These are phyloP conservation scores for Botrytis porri DNA, from an alignment of 2,329 filamentous ascomycete species.

Conservation along the genomic window DNA sequence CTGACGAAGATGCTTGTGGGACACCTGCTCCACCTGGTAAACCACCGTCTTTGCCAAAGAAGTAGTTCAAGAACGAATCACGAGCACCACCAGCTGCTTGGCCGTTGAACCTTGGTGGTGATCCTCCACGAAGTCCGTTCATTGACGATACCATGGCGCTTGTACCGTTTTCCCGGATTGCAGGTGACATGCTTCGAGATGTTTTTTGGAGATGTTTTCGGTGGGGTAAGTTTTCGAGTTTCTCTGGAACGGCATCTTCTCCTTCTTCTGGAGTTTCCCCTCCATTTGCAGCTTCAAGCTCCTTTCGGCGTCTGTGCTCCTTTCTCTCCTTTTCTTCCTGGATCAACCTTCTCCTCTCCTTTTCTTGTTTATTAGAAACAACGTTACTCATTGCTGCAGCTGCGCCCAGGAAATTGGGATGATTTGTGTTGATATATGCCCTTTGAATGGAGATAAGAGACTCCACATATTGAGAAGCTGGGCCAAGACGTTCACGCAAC, in stretches of 20 bases:
- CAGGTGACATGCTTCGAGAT: constrained; percentile 78
- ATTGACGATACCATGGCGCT: constrained; percentile 61
- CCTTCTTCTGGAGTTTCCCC: constrained; percentile 64
- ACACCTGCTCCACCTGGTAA: constrained; percentile 43
- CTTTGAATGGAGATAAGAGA: constrained; percentile 96
- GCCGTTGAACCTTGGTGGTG: constrained; percentile 60
- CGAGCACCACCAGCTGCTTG: constrained; percentile 62
- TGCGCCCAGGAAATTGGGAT: constrained; percentile 96
- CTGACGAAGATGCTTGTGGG: constrained; percentile 37
- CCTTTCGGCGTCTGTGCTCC: constrained; percentile 78
- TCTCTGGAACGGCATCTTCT: constrained; percentile 45
- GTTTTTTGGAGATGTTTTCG: constrained; percentile 54
- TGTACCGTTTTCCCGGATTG: constrained; percentile 65
- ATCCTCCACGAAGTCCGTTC: constrained; percentile 62
- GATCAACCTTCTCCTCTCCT: constrained; percentile 75
- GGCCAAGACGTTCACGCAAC: constrained; percentile 85
- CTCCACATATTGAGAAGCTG: constrained; percentile 86
- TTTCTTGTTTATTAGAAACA: constrained; percentile 90
- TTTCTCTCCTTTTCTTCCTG: constrained; percentile 84
- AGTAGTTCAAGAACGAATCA: constrained; percentile 97
- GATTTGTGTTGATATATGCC: constrained; percentile 99
- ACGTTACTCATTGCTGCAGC: constrained; percentile 97
- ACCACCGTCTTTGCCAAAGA: constrained; percentile 91
- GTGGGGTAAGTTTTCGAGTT: constrained; percentile 54
- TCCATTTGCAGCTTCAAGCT: constrained; percentile 72